phyloP scores from a whole-genome alignment of 306 rosid species.

The Dicorynia guianensis region DNA sequence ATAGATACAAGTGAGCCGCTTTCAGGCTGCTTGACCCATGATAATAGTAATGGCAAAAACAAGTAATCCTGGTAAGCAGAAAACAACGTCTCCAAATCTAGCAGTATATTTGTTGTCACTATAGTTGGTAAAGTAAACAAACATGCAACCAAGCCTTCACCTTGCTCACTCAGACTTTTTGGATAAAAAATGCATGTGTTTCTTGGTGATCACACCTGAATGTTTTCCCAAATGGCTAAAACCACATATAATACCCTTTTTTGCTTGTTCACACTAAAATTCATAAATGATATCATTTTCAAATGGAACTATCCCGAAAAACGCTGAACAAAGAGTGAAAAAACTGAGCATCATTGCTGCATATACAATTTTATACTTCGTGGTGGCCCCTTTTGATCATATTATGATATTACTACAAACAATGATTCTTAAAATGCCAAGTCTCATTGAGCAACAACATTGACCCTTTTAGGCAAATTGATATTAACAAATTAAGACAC shows the following conservation, averaged over 20 bases:
- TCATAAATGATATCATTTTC: neutral
- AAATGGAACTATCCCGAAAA: neutral
- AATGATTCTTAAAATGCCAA: neutral
- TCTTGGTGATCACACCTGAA: constrained; percentile 34
- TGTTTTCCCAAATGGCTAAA: constrained; percentile 47
- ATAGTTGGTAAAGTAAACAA: constrained; percentile 41
- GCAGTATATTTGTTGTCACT: neutral
- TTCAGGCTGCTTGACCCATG: constrained; percentile 4
- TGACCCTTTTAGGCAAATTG: constrained; percentile 12
- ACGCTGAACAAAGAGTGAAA: neutral
- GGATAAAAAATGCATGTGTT: constrained; percentile 20
- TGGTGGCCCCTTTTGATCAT: constrained; percentile 24
- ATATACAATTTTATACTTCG: neutral
- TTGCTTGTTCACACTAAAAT: constrained; percentile 11
- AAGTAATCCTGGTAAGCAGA: constrained; percentile 27
- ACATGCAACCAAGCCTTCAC: constrained; percentile 21
- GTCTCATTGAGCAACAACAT: constrained; percentile 15
- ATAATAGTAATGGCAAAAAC: constrained; percentile 17
- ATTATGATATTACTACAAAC: constrained; percentile 24
- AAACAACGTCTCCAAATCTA: constrained; percentile 32
- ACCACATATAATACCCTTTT: constrained; percentile 22
- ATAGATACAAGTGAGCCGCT: neutral
- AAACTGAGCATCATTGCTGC: constrained; percentile 1
- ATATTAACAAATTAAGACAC: neutral
- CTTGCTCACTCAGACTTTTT: constrained; percentile 28